Conservation (phyloP, 176 grass and related monocot species). For the Triticum dicoccoides region DNA sequence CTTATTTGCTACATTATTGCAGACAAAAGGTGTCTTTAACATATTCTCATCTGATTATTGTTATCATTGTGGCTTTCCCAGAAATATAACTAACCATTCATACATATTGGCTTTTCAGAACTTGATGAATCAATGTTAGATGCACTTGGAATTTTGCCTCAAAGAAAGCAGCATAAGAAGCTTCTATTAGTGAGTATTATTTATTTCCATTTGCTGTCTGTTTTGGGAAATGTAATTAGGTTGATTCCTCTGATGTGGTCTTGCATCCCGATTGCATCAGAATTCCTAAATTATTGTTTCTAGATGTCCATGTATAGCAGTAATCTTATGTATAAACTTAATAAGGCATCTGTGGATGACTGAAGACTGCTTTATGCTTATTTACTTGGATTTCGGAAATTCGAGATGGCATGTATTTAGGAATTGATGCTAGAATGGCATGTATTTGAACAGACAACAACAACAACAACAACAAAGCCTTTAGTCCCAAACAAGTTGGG, state of each 20-base stretch:
- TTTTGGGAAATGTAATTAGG: slow-evolving; percentile 18
- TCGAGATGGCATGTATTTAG: background rate
- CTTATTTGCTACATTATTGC: slow-evolving; percentile 88
- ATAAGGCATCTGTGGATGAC: background rate
- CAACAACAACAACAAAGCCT: too few species aligned
- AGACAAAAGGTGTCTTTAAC: slow-evolving; percentile 80
- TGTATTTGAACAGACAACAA: background rate
- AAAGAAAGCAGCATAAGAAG: slow-evolving; percentile 99
- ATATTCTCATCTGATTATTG: slow-evolving; percentile 9
- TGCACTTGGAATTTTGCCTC: slow-evolving; percentile 98
- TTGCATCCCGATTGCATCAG: background rate
- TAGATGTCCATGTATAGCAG: background rate
- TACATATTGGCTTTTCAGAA: slow-evolving; percentile 50
- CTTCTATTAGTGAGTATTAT: slow-evolving; percentile 73
- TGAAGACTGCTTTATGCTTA: background rate
- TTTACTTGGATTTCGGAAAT: background rate
- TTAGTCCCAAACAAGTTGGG: too few species aligned
- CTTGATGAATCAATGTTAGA: slow-evolving; percentile 97
- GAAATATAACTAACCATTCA: slow-evolving; percentile 29
- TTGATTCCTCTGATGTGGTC: slow-evolving; percentile 25
- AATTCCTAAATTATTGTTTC: slow-evolving; percentile 9
- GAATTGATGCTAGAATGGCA: background rate
- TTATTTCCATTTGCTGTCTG: slow-evolving; percentile 14
- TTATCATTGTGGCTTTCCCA: slow-evolving; percentile 2
- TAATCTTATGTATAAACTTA: background rate